Evolutionary conservation across 148 eudicot genomes (phyloP).

Genomic region (Cornus florida): DNA sequence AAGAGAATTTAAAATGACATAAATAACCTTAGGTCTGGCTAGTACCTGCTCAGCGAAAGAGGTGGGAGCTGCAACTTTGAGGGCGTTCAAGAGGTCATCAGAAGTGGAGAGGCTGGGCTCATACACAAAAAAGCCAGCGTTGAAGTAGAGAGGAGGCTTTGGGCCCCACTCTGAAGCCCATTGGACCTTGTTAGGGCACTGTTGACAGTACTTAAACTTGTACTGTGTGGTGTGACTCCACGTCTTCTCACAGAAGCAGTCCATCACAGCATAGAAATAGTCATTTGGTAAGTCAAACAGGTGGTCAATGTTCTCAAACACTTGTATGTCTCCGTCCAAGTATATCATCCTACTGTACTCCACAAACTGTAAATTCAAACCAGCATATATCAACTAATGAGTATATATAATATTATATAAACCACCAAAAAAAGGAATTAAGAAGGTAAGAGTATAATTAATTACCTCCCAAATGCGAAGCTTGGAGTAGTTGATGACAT

Average conservation of each 20-base stretch:
- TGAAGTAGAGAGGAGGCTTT: slow-evolving; percentile 40
- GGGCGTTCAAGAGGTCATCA: slow-evolving; percentile 23
- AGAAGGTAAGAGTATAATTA: not conserved
- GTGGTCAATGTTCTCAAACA: slow-evolving; percentile 41
- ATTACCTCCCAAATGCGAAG: slow-evolving; percentile 65
- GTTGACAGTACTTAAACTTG: slow-evolving; percentile 34
- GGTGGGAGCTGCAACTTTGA: slow-evolving; percentile 41
- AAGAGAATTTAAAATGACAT: no score
- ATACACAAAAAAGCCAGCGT: slow-evolving; percentile 46
- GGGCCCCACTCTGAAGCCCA: slow-evolving; percentile 42
- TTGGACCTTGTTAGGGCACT: slow-evolving; percentile 30
- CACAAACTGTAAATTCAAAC: not conserved
- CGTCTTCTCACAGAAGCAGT: slow-evolving; percentile 39
- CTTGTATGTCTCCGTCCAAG: slow-evolving; percentile 44
- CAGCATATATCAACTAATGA: not conserved
- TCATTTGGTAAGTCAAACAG: slow-evolving; percentile 32
- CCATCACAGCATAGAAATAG: slow-evolving; percentile 39
- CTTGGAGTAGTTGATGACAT: slow-evolving; percentile 50
- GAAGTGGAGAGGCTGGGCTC: slow-evolving; percentile 41
- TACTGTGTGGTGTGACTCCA: slow-evolving; percentile 40
- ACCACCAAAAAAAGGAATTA: not conserved
- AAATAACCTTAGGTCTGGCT: not conserved
- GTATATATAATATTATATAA: no score
- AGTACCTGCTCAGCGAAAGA: slow-evolving; percentile 53
- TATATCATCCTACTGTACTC: slow-evolving; percentile 33